A percentile compares a stretch with the other conserved stretches of the same genome.
Conservation (phyloP, 768 basidiomycete genomes). For the Phylloporus sp. region DNA sequence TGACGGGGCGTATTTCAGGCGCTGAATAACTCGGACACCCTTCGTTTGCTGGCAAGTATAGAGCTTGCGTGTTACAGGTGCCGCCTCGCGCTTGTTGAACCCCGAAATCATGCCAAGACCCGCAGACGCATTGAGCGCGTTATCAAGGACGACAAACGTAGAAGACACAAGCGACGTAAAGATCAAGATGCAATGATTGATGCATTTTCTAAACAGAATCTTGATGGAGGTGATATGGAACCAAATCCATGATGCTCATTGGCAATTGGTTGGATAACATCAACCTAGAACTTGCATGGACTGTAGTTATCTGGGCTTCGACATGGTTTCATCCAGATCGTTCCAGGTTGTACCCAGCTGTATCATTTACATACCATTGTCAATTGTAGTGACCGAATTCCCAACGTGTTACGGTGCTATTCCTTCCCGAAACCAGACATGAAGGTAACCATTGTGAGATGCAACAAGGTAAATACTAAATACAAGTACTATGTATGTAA, state of each 20-base stretch:
- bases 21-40: slow-evolving; percentile 76
- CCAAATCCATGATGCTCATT: slow-evolving; percentile 22
- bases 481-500: neutral
- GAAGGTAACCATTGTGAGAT: slow-evolving; percentile 6
- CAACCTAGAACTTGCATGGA: slow-evolving; percentile 12
- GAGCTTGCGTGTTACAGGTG: slow-evolving; percentile 81
- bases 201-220: slow-evolving; percentile 60
- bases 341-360: slow-evolving; percentile 15
- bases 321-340: slow-evolving; percentile 2
- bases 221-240: slow-evolving; percentile 30
- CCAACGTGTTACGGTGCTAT: slow-evolving; percentile 6
- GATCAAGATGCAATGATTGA: slow-evolving; percentile 82
- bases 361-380: slow-evolving; percentile 20
- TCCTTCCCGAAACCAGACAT: slow-evolving; percentile 3
- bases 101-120: slow-evolving; percentile 58
- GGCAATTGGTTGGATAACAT: slow-evolving; percentile 5
- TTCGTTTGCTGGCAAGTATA: slow-evolving; percentile 77
- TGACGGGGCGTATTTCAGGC: slow-evolving; percentile 45
- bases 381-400: slow-evolving; percentile 18
- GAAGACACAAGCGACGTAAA: slow-evolving; percentile 75
- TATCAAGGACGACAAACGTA: slow-evolving; percentile 83
- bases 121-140: slow-evolving; percentile 72
- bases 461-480: neutral
- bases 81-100: slow-evolving; percentile 64
- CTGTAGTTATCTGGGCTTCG: slow-evolving; percentile 6